These are phyloP conservation scores for Trichosanthes truncata DNA, from an alignment of 306 rosid species.

Conservation along the genomic window DNA sequence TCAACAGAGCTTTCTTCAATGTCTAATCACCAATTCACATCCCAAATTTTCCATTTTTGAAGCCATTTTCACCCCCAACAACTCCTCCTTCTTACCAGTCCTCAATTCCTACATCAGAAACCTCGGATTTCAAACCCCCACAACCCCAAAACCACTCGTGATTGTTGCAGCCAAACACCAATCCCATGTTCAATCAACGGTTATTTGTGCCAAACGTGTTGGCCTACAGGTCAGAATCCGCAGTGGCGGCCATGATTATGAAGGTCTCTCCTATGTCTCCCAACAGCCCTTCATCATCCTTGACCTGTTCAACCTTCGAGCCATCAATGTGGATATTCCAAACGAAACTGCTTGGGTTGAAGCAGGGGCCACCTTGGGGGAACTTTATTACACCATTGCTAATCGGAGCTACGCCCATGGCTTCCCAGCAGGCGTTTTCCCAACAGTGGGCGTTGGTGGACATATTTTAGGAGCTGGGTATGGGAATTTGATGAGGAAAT, in stretches of 20 bases:
- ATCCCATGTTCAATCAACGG: slow-evolving; percentile 19
- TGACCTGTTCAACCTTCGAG: slow-evolving; percentile 24
- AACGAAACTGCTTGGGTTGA: slow-evolving; percentile 20
- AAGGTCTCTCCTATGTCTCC: slow-evolving; percentile 20
- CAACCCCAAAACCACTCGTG: slow-evolving; percentile 22
- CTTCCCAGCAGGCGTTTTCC: slow-evolving; percentile 23
- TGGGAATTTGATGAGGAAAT: slow-evolving; percentile 25
- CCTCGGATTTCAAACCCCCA: slow-evolving; percentile 8
- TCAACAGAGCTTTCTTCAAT: neutral
- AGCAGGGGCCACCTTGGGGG: slow-evolving; percentile 27
- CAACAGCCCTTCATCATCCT: slow-evolving; percentile 18
- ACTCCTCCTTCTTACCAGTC: slow-evolving; percentile 8
- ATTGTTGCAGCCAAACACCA: slow-evolving; percentile 13
- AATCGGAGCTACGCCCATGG: slow-evolving; percentile 13
- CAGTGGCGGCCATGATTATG: slow-evolving; percentile 33
- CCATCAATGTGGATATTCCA: neutral
- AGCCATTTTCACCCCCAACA: slow-evolving; percentile 11
- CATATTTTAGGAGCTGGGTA: slow-evolving; percentile 30
- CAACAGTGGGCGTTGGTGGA: slow-evolving; percentile 21
- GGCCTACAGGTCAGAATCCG: slow-evolving; percentile 22
- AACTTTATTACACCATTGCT: slow-evolving; percentile 20
- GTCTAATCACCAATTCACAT: neutral
- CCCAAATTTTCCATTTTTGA: slow-evolving; percentile 1
- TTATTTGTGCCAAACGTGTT: slow-evolving; percentile 8
- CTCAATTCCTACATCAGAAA: slow-evolving; percentile 15